A percentile compares a stretch with the other conserved stretches of the same genome.
These are phyloP conservation scores for Solanum phureja DNA, from an alignment of 257 asterid genomes.

Conservation along the genomic window DNA sequence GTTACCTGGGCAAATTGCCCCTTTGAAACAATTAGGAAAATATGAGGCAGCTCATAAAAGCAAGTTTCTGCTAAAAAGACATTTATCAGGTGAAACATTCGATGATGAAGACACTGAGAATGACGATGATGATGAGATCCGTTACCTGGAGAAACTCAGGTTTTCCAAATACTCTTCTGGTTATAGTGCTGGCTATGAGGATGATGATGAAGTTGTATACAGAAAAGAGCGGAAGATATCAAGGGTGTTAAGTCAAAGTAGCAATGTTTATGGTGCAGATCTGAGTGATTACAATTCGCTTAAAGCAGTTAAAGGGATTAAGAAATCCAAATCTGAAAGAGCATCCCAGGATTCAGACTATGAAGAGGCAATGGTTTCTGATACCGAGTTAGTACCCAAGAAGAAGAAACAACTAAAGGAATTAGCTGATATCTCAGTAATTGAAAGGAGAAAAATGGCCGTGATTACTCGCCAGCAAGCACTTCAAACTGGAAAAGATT, in stretches of 20 bases:
- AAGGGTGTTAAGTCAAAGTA: slow-evolving; percentile 27
- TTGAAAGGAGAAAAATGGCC: slow-evolving; percentile 30
- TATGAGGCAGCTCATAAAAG: slow-evolving; percentile 24
- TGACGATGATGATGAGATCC: slow-evolving; percentile 58
- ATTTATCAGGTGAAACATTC: slow-evolving; percentile 25
- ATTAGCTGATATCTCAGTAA: slow-evolving; percentile 14
- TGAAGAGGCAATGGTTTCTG: slow-evolving; percentile 39
- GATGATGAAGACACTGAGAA: slow-evolving; percentile 34
- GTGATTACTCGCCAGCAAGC: slow-evolving; percentile 65
- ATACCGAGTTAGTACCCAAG: slow-evolving; percentile 35
- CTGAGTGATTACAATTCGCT: slow-evolving; percentile 24
- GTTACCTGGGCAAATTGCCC: slow-evolving; percentile 12
- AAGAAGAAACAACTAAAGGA: slow-evolving; percentile 31
- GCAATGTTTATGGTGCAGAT: slow-evolving; percentile 18
- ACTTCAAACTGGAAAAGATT: slow-evolving; percentile 30
- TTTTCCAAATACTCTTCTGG: slow-evolving; percentile 24
- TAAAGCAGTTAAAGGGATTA: slow-evolving; percentile 34
- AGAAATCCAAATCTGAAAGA: slow-evolving; percentile 18
- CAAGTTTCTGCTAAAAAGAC: slow-evolving; percentile 28
- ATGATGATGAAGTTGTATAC: slow-evolving; percentile 35
- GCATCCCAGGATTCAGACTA: slow-evolving; percentile 40
- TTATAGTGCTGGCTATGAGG: slow-evolving; percentile 29
- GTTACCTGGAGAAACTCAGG: slow-evolving; percentile 62
- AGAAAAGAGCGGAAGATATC: slow-evolving; percentile 39
- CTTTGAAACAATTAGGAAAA: slow-evolving; percentile 21